These are phyloP conservation scores for Dimocarpus longan DNA, from an alignment of 345 rosid genomes.

Conservation along the genomic window DNA sequence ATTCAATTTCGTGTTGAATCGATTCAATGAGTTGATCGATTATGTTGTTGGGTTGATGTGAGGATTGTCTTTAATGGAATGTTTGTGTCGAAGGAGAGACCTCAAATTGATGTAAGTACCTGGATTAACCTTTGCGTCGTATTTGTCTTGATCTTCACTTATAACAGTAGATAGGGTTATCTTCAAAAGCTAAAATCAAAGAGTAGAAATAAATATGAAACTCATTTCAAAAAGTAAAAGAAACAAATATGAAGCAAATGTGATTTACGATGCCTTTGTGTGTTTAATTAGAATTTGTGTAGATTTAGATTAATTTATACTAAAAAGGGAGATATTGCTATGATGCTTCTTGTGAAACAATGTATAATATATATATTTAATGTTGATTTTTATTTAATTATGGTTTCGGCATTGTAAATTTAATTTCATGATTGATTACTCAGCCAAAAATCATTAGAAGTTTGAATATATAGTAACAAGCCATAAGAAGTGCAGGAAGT, in stretches of 20 bases:
- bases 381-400: neutral
- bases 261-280: neutral
- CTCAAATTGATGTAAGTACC: neutral
- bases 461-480: no score
- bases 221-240: neutral
- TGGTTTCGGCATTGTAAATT: no score
- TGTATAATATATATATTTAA: no score
- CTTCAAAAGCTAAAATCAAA: neutral
- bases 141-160: no score
- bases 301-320: neutral
- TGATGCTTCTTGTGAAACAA: neutral
- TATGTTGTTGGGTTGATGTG: neutral
- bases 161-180: neutral
- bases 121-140: neutral
- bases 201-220: neutral
- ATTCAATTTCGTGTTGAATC: neutral
- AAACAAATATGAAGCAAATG: neutral
- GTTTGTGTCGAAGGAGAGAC: neutral
- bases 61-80: neutral
- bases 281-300: neutral
- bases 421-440: no score
- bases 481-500: no score
- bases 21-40: neutral
- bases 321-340: neutral
- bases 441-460: no score